Base-by-base conservation (phyloP, 441 rosid genomes). In the Aleurites moluccanus region DNA sequence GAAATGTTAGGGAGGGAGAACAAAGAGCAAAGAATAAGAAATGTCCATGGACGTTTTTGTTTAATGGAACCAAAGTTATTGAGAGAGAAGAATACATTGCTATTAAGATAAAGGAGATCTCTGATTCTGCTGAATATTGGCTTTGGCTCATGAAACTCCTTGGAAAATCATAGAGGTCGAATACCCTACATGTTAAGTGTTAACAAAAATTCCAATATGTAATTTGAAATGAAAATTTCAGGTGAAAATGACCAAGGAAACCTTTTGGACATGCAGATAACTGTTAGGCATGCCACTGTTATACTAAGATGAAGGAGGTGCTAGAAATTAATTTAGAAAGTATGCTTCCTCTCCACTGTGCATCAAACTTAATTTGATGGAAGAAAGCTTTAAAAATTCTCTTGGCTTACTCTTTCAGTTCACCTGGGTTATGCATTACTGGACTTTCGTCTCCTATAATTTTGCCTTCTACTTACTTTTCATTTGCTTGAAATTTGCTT, bases 401-500 rank as follows among this genome's bases (percentile, higher is more conserved):
- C 30, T 21, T 49, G 21, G 16, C 15, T 56, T 3, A 23, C 53
- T 30, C 3, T 40, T 25, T 40, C 4, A 38, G 3, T 57, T 42
- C 9, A 23, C 1, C 4, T 15, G 6, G 21, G 33, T 42, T 38
- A 9, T 30, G 28, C 53, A 59, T 56, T 21, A 23, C 15, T 70
- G 23, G 35, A 38, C 55, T 40, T 71, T 14, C 30, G 35, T 71
- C 25, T 50, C 5, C 30, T 40, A 38, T 23, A 14, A 44, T 70
- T 35, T 55, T 9, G 30, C 40, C 21, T 0, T 38, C 28, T 38
- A 33, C 50, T 20, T 21, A n/a, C 42, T 42, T 40, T 71, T 59
- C 65, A 71, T 71, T 20, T 57, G 35, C 55, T 57, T 42, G 35
- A 25, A 18, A 28, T n/a, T 55, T 53, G 20, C 57, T 69, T 16